phyloP scores from a whole-genome alignment of 805 yeast genomes.

The Candida yuanshanica region DNA sequence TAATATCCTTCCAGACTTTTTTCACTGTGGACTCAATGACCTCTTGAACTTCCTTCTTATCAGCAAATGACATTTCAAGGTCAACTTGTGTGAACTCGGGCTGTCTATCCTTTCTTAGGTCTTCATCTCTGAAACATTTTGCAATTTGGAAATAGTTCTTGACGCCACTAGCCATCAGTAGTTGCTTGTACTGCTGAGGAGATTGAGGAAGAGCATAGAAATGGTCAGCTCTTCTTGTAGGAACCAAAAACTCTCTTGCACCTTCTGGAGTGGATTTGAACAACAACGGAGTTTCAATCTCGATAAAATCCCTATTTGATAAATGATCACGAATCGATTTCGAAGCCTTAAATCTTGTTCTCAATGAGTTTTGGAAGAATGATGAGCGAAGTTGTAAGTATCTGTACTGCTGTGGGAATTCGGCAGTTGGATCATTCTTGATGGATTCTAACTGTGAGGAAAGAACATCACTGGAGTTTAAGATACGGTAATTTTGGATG shows the following conservation, averaged over 20 bases:
- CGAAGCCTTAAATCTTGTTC: constrained; percentile 52
- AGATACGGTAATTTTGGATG: constrained; percentile 42
- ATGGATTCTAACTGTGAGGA: constrained; percentile 66
- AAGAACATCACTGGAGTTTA: constrained; percentile 58
- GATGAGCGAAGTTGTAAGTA: constrained; percentile 72
- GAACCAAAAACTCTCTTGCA: constrained; percentile 92
- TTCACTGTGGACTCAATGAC: constrained; percentile 56
- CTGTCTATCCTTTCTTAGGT: constrained; percentile 88
- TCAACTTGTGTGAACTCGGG: constrained; percentile 98
- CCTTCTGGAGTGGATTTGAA: constrained; percentile 98
- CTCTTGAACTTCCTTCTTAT: constrained; percentile 56
- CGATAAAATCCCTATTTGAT: constrained; percentile 49
- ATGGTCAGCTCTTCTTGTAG: constrained; percentile 57
- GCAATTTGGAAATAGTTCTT: constrained; percentile 86
- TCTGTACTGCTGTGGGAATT: constrained; percentile 74
- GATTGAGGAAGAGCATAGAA: constrained; percentile 95
- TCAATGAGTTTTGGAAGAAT: constrained; percentile 49
- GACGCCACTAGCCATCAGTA: constrained; percentile 91
- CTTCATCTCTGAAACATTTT: constrained; percentile 93
- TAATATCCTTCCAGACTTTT: constrained; percentile 49
- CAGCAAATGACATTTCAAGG: constrained; percentile 84
- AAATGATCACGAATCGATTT: constrained; percentile 38
- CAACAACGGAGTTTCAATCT: constrained; percentile 86
- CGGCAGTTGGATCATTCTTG: constrained; percentile 43
- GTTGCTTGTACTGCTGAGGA: constrained; percentile 95